Base-by-base conservation (phyloP, 208 protist genomes). In the Acanthamoeba culbertsoni region DNA sequence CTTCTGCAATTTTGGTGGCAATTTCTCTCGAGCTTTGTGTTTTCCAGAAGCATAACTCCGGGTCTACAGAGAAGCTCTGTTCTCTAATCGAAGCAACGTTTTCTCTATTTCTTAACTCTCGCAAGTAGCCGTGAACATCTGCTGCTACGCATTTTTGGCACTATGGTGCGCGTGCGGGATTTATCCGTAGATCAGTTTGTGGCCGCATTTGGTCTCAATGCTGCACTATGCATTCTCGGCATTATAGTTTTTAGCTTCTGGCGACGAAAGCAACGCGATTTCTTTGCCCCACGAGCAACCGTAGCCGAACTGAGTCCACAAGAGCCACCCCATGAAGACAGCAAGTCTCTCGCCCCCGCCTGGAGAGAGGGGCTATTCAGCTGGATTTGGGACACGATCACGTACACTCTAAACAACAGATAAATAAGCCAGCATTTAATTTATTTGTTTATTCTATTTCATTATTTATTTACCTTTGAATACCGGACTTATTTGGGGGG, bases 191-290 rank as follows among this genome's bases (percentile, higher is more conserved):
- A 75, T 14, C 63, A 75, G n/a, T 75, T 75, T 26, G 28, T 75
- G 10, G 63, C 31, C 35, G 8, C 63, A 7, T 42, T 75, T 4
- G 8, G 35, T 35, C 28, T 43, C 63, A 75, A 75, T 35, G 6
- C 31, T n/a, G 63, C 37, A 4, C 63, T 75, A 7, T 45, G 63
- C 31, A 7, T 75, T 2, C 8, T 75, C 63, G 63, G 63, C 63
- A 37, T 75, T 75, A 16, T 75, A 42, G 23, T 75, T 23, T 75
- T 75, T 26, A 75, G 63, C 63, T n/a, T 75, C 35, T 75, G 63
- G 63, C 63, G 63, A 75, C 63, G 63, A 75, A 75, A 75, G n/a
- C 63, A 43, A 35, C 63, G 63, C 63, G 63, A 75, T 43, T 75
- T 75, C 63, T 75, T 75, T 35, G 63, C 63, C 63, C 63, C 63